phyloP scores from a whole-genome alignment of 345 rosid genomes.

The Hevea brasiliensis region DNA sequence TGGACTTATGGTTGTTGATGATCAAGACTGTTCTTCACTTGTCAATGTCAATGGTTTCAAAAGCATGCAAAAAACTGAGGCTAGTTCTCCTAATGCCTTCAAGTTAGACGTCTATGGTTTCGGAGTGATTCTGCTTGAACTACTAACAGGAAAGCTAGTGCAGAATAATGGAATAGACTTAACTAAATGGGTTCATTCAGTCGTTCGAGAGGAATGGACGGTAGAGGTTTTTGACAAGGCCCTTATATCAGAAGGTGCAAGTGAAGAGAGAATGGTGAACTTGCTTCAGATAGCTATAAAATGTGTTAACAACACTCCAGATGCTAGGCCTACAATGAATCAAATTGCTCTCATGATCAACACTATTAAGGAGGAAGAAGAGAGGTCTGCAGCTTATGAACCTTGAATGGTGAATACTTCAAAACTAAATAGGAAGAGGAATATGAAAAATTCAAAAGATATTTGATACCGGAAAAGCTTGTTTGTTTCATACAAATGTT shows the following conservation, averaged over 20 bases:
- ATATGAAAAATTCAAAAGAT: not conserved
- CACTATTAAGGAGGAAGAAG: conserved; percentile 55
- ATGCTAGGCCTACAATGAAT: conserved; percentile 41
- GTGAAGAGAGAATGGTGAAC: conserved; percentile 58
- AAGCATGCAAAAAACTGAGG: not conserved
- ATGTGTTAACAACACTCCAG: conserved; percentile 41
- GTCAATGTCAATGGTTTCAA: not conserved
- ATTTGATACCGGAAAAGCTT: not conserved
- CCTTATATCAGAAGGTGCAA: conserved; percentile 44
- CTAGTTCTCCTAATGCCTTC: conserved; percentile 18
- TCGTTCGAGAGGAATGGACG: conserved; percentile 61
- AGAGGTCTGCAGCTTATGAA: conserved; percentile 37
- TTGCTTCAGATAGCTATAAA: conserved; percentile 59
- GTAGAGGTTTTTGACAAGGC: conserved; percentile 60
- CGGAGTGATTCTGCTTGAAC: conserved; percentile 58
- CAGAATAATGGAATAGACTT: conserved; percentile 46
- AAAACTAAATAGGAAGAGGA: not conserved
- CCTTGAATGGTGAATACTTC: not conserved
- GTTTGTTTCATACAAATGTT: not conserved
- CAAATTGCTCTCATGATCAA: conserved; percentile 50
- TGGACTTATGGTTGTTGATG: conserved; percentile 40
- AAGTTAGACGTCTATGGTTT: conserved; percentile 43
- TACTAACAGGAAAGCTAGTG: conserved; percentile 50
- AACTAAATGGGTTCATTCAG: conserved; percentile 58
- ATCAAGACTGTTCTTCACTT: conserved; percentile 14